Base-by-base conservation (phyloP, 257 asterid genomes). In the Thymus quinquecostatus region DNA sequence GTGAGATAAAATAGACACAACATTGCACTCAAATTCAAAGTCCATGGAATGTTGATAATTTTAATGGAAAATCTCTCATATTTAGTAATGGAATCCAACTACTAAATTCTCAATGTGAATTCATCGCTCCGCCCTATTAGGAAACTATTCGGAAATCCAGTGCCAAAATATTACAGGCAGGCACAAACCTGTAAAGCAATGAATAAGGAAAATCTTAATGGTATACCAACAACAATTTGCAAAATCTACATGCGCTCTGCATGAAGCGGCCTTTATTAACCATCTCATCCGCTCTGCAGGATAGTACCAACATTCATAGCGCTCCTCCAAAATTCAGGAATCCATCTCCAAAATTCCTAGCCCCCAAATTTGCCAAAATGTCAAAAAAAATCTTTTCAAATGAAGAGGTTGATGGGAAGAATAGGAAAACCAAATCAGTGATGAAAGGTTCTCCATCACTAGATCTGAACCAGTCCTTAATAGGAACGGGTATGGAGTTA, bases 171-270 rank as follows among this genome's bases (percentile, higher is more conserved):
- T 41, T 21, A 73, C 66, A 68, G 71, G 43, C 14, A 50, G 70
- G 53, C 58, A 60, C 1, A 33, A 49, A 69, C 54, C 50, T 58
- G 79, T 50, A 74, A 74, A 69, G 36, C 33, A 27, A 56, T 72
- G 68, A 55, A 68, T 54, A 32, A 43, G 76, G 73, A 78, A 78
- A 48, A 61, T 78, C 53, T 32, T 67, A 63, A 78, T 56, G 75
- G 73, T 48, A 45, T 60, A 30, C 43, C 11, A 61, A 68, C 48
- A 48, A 66, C 30, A 32, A 58, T 72, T 61, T 61, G 66, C 5
- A 10, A 67, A 78, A 78, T 61, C 64, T 12, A 27, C 50, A 38
- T 27, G 12, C 10, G 57, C 43, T 53, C 27, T n/a, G 68, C 60
- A 40, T 63, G 33, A 28, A 40, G 64, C 45, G 40, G 48, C 41